Evolutionary conservation across 1,284 basidiomycete genomes (phyloP).

Genomic region (Microbotryomycetes sp.): DNA sequence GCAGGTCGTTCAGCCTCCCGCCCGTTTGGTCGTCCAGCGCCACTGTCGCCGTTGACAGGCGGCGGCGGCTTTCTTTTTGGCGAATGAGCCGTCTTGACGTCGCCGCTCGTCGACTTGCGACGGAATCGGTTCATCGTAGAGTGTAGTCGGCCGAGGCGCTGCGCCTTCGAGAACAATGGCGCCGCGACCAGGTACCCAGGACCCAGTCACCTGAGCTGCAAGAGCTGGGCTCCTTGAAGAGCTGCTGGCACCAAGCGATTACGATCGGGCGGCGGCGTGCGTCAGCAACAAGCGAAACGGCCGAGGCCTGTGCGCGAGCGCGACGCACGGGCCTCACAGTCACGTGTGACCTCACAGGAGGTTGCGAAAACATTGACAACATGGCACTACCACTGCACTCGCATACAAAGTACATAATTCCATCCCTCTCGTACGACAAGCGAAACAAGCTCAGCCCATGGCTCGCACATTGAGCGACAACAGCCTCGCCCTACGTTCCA

Average conservation of each 20-base stretch:
- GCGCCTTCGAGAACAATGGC: not conserved
- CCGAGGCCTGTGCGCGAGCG: too few relatives aligned
- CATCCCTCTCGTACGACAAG: too few relatives aligned
- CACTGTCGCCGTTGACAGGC: not conserved
- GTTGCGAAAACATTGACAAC: too few relatives aligned
- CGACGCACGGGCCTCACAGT: too few relatives aligned
- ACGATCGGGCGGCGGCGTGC: too few relatives aligned
- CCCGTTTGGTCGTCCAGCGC: not conserved
- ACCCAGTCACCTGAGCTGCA: too few relatives aligned
- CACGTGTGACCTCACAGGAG: too few relatives aligned
- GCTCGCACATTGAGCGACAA: constrained; percentile 98
- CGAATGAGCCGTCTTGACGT: not conserved
- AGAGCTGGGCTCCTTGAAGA: too few relatives aligned
- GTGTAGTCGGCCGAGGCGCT: not conserved
- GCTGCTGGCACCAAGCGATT: too few relatives aligned
- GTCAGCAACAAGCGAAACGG: too few relatives aligned
- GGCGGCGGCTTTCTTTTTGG: not conserved
- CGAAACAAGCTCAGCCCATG: constrained; percentile 40
- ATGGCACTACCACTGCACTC: not conserved
- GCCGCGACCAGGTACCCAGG: not conserved
- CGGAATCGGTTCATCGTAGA: constrained; percentile 19
- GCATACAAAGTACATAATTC: too few relatives aligned
- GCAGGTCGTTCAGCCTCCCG: too few relatives aligned
- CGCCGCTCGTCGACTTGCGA: constrained; percentile 4
- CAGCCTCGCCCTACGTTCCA: constrained; percentile 73